These are phyloP conservation scores for Globisporangium megalacanthum DNA, from an alignment of 352 stramenopile genomes.

Conservation along the genomic window DNA sequence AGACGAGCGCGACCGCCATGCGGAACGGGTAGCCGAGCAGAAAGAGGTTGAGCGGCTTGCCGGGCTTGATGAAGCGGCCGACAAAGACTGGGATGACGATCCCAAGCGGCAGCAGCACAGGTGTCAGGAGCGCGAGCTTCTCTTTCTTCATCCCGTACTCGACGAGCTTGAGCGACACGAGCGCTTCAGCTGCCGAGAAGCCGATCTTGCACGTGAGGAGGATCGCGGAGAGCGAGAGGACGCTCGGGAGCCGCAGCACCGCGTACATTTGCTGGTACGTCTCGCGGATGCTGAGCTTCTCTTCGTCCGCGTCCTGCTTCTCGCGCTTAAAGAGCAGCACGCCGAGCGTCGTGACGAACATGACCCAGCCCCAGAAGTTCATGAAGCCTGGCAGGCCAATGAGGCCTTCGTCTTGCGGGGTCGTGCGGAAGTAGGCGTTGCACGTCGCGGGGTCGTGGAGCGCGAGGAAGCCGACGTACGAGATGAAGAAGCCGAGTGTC, in stretches of 20 bases:
- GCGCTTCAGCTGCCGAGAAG: conserved; percentile 89
- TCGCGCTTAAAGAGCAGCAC: conserved; percentile 93
- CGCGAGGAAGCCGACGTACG: conserved; percentile 98
- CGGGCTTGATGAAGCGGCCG: conserved; percentile 61
- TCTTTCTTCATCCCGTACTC: conserved; percentile 92
- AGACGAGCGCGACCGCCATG: conserved; percentile 77
- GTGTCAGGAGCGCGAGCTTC: conserved; percentile 82
- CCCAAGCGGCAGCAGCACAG: conserved; percentile 83
- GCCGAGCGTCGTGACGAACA: conserved; percentile 89
- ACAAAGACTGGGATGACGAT: conserved; percentile 86
- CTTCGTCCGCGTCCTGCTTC: conserved; percentile 41
- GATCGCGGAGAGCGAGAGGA: conserved; percentile 83
- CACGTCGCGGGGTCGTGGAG: conserved; percentile 93
- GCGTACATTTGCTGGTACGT: conserved; percentile 90
- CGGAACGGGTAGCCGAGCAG: conserved; percentile 82
- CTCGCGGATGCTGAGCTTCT: conserved; percentile 79
- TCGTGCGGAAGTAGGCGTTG: conserved; percentile 82
- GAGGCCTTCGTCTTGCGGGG: conserved; percentile 64
- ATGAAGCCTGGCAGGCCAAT: conserved; percentile 89
- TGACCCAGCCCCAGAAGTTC: conserved; percentile 91
- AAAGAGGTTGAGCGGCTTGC: conserved; percentile 71
- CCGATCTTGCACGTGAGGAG: conserved; percentile 91
- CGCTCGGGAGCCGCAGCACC: conserved; percentile 79
- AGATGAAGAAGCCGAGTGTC: conserved; percentile 97
- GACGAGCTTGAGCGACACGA: conserved; percentile 90